Evolutionary conservation across 805 yeast species (phyloP), one percentile per base, ranked within the genome.

Genomic region (Wickerhamiella occidentalis): DNA sequence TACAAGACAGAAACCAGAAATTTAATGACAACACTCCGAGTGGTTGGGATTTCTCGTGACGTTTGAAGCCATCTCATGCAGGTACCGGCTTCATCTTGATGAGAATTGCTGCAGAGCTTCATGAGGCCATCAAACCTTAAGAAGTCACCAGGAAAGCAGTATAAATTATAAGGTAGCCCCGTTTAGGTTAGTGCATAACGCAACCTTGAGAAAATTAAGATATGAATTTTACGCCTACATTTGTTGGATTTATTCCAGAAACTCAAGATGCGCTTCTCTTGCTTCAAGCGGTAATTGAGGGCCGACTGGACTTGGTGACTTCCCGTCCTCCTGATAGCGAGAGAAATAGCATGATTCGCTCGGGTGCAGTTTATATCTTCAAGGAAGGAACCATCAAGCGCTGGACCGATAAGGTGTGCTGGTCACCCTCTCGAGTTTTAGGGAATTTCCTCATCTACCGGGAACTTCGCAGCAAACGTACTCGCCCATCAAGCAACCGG

Each of bases 351-450:
- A 68, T 85, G 45, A 85, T 88, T 29, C 68, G 71, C 49, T 79
- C 86, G 8, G 96, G 96, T 0, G 78, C 79, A 56, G 79, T 86
- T 1, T 87, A 88, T 64, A 85, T 90, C 1, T 87, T 88, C 60
- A 76, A 82, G 44, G 95, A 88, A 64, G 85, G 82, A 56, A 87
- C 90, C 2, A 87, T 88, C 52, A 84, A 83, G 61, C 72, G 97
- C 52, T 88, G 97, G 97, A 88, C 97, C 1, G 97, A 88, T 60
- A 95, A 96, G n/a, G 76, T 85, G 12, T 71, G 88, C 12, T 88
- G 97, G 97, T 79, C 88, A 2, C 95, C 96, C 0, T 82, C 94
- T 1, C 71, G 96, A 45, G 86, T 88, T 36, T 71, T 86, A 23
- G 95, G 95, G 5, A 72, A 92, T 51, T 88, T 88, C 58, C 68